Base-by-base conservation (phyloP, 208 protist species). In the Wallacemonas sp. region DNA sequence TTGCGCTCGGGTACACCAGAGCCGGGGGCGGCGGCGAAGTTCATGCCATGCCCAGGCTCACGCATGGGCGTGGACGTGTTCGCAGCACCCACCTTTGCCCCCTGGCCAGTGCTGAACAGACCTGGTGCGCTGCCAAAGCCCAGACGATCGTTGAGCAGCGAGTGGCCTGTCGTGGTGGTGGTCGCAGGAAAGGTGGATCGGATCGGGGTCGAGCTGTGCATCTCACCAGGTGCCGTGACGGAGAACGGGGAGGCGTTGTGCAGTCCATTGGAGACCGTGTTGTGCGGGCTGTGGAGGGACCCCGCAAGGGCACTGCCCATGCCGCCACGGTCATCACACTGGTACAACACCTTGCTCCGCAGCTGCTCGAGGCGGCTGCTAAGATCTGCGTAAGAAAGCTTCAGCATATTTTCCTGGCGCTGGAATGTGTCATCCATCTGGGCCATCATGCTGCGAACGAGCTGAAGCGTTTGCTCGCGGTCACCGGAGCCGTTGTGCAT, bases 361-460 rank as follows among this genome's bases (percentile, higher is more conserved):
- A 92, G 68, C 36, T 82, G 73, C 15, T 87, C 82, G 17, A 92
- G 60, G 27, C 72, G 77, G 28, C 62, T 71, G 46, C 72, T 78
- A 1, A 93, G 45, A 24, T 79, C 75, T 6, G 65, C 66, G 60
- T 90, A 87, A 11, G 82, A 66, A 2, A 77, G 30, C 47, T 79
- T 69, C 2, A 93, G 67, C 19, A 75, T 65, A 19, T 77, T 65
- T 63, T 93, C 75, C 56, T 93, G 86, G 30, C 80, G 68, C 1
- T 47, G 45, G 58, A 90, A 88, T 39, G 77, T 84, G 1, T 89
- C 82, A 41, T 90, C 78, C 1, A 77, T 53, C 27, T 89, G 77
- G 1, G 69, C 74, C 30, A 75, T 68, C 2, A 90, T 66, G 27
- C 70, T 44, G 19, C 67, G 69, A 12, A 93, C 44, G 46, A 89